Conservation (phyloP, 1,284 basidiomycete species). For the Rhodotorula glutinis region DNA sequence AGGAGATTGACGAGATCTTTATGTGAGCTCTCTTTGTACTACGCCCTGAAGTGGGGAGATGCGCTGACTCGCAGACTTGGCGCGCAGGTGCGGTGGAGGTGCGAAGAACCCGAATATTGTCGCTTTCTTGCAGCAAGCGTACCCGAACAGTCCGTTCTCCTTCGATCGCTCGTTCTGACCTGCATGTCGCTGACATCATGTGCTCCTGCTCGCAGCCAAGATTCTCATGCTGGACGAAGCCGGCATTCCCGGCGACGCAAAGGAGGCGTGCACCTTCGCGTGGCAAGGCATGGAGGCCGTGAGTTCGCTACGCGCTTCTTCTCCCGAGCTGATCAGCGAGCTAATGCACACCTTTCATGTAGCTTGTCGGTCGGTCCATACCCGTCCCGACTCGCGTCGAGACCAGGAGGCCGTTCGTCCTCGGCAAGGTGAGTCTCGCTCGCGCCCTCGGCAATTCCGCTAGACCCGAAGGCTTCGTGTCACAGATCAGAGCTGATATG, state of each 20-base stretch:
- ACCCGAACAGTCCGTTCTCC: constrained; percentile 2
- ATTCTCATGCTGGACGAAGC: constrained; percentile 37
- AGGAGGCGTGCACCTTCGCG: constrained; percentile 38
- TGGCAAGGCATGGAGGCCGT: constrained; percentile 39
- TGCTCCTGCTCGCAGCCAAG: constrained; percentile 16
- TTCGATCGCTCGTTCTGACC: no score
- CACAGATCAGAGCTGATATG: no score
- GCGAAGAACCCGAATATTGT: constrained; percentile 38
- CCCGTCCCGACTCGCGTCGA: constrained; percentile 37
- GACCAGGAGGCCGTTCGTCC: constrained; percentile 30
- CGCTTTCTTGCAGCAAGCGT: constrained; percentile 28
- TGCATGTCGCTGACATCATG: no score
- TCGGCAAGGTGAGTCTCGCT: constrained; percentile 26
- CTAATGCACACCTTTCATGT: no score
- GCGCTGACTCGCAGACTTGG: neutral
- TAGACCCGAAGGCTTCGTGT: no score
- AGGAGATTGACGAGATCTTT: constrained; percentile 39
- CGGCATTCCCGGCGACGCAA: constrained; percentile 36
- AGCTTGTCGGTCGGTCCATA: constrained; percentile 39
- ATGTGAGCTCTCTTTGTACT: constrained; percentile 17
- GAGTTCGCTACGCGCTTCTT: no score
- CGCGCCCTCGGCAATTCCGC: no score
- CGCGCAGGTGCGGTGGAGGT: constrained; percentile 25
- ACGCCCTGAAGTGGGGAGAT: no score
- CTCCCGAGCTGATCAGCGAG: no score